These are phyloP conservation scores for Aspergillus panamensis DNA, from an alignment of 495 filamentous ascomycete genomes.

Conservation along the genomic window DNA sequence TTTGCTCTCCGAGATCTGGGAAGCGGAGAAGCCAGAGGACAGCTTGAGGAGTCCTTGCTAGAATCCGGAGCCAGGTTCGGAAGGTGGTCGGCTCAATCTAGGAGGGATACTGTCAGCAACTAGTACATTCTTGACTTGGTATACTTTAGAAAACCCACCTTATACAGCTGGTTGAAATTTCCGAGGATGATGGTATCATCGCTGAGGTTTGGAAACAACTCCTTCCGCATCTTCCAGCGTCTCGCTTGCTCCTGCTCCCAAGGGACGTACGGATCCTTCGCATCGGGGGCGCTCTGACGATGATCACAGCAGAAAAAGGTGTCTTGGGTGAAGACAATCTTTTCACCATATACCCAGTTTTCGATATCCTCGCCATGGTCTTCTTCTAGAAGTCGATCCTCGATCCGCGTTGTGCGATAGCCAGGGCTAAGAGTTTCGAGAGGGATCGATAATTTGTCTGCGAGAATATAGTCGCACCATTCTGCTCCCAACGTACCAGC, in stretches of 20 bases:
- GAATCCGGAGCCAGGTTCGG: conserved; percentile 92
- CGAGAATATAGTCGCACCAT: conserved; percentile 97
- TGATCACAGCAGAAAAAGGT: conserved; percentile 99
- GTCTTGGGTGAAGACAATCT: conserved; percentile 89
- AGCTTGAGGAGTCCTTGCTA: conserved; percentile 80
- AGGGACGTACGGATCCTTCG: conserved; percentile 54
- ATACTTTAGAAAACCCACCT: conserved; percentile 53
- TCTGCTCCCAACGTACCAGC: conserved; percentile 94
- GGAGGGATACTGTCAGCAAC: conserved; percentile 10
- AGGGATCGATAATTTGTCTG: conserved; percentile 85
- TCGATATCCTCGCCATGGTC: conserved; percentile 58
- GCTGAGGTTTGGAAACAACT: conserved; percentile 79
- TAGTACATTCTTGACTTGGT: not conserved
- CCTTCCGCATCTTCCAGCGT: conserved; percentile 92
- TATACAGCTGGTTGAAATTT: conserved; percentile 99
- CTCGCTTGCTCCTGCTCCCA: conserved; percentile 85
- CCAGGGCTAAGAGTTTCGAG: conserved; percentile 74
- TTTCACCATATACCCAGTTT: conserved; percentile 95
- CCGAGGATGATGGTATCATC: conserved; percentile 90
- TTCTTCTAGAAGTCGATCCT: conserved; percentile 67
- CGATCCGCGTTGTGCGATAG: conserved; percentile 67
- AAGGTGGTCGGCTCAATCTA: conserved; percentile 98
- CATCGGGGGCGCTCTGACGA: conserved; percentile 82
- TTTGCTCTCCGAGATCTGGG: conserved; percentile 85
- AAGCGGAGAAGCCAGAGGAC: conserved; percentile 96